These are phyloP conservation scores for Striga asiatica DNA, from an alignment of 257 asterid genomes.

Conservation along the genomic window DNA sequence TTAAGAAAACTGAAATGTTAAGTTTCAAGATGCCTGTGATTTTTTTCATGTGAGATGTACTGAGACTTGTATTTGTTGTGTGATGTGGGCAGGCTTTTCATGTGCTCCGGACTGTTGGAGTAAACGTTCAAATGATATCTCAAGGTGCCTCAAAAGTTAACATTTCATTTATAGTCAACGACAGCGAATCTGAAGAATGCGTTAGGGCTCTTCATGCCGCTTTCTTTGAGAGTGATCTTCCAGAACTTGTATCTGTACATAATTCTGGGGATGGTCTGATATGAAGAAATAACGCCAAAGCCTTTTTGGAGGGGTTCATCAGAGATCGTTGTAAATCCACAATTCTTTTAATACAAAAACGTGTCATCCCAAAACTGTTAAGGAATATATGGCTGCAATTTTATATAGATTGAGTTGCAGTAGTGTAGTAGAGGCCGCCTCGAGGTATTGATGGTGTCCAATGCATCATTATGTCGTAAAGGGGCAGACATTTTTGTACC, in stretches of 20 bases:
- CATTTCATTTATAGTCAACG: conserved; percentile 72
- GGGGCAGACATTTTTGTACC: too few relatives aligned
- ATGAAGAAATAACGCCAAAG: background rate
- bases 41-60: background rate
- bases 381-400: background rate
- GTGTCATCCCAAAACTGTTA: too few relatives aligned
- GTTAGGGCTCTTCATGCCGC: conserved; percentile 67
- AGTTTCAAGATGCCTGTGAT: background rate
- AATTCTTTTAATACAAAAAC: background rate
- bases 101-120: conserved; percentile 50
- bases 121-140: conserved; percentile 85
- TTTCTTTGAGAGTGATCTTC: conserved; percentile 51
- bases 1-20: too few relatives aligned
- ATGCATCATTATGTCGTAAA: background rate
- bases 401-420: background rate
- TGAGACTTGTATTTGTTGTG: background rate
- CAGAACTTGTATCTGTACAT: conserved; percentile 22
- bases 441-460: too few relatives aligned
- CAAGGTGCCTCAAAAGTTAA: conserved; percentile 89
- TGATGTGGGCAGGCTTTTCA: conserved; percentile 52
- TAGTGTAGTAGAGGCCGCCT: background rate
- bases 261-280: conserved; percentile 36
- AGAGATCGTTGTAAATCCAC: background rate
- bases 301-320: background rate
- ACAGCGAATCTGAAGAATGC: conserved; percentile 69